Base-by-base conservation (phyloP, 208 protist species). In the Acanthamoeba royreba region DNA sequence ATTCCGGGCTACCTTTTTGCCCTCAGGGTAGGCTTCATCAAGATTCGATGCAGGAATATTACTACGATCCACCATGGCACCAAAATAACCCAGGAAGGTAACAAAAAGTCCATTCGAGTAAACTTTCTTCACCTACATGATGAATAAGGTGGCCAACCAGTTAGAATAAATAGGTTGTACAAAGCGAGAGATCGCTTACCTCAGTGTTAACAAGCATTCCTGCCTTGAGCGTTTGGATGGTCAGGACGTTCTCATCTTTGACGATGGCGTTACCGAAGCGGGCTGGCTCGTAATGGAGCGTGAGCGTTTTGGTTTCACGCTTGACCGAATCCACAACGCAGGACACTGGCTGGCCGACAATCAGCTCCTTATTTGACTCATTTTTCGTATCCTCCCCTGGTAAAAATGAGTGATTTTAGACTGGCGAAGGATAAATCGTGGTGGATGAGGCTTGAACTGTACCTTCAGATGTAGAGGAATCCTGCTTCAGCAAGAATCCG, bases 271-370 rank as follows among this genome's bases (percentile, higher is more conserved):
- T 58, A 40, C 28, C 31, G 31, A 77, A 69, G 25, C 46, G 46
- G 40, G 11, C 31, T 33, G 53, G 40, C 19, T 92, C 55, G n/a
- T 79, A 46, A 45, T n/a, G 63, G 17, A 92, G 19, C 28, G 61
- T 79, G 35, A 92, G 40, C 3, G 89, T 93, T 4, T 83, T 93
- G 89, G 69, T 92, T 31, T 31, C 87, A 19, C 42, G 35, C 28
- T 92, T 92, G 38, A 92, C 87, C 38, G 87, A 92, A 46, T 45
- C 42, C n/a, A 77, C 87, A 7, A 92, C 19, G 55, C 87, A 92
- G 8, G 25, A 35, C 8, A 92, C 63, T 40, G 40, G 55, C 61
- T 77, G 49, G 15, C 87, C 87, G 5, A 77, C 53, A 35, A 79
- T 43, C 2, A 92, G 49, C 9, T 13, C 33, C 11, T 55, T 19